Percentiles rank a stretch among this genome's conserved stretches.
Conservation (phyloP, 371 early-diverging fungal genomes). For the Rhizopus sp. region DNA sequence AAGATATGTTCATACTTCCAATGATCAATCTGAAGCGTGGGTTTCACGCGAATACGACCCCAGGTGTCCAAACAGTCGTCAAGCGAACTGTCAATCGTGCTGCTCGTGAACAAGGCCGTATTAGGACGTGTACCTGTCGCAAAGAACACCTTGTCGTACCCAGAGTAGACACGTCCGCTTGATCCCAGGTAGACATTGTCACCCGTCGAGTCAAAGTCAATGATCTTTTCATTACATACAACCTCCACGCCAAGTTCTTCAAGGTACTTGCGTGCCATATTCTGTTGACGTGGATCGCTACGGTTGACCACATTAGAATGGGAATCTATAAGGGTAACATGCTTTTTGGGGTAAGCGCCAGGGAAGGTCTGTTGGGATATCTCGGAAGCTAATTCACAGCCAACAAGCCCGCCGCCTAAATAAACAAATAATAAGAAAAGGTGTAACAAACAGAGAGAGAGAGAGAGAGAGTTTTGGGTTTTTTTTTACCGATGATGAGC, state of each 20-base stretch:
- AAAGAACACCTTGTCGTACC: slow-evolving; percentile 40
- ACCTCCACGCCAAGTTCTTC: slow-evolving; percentile 58
- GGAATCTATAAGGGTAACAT: slow-evolving; percentile 56
- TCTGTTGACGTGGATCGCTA: slow-evolving; percentile 35
- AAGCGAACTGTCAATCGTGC: slow-evolving; percentile 17
- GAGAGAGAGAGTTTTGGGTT: too few relatives aligned
- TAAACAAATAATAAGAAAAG: not conserved
- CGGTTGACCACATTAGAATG: slow-evolving; percentile 37
- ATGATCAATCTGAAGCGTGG: slow-evolving; percentile 62
- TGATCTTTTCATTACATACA: slow-evolving; percentile 57
- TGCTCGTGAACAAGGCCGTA: slow-evolving; percentile 21
- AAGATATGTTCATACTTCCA: slow-evolving; percentile 58
- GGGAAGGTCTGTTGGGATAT: slow-evolving; percentile 47
- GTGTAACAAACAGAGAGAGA: not conserved
- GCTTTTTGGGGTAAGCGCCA: slow-evolving; percentile 37
- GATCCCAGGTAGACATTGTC: slow-evolving; percentile 30
- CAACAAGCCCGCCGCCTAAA: slow-evolving; percentile 63
- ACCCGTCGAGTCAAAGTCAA: slow-evolving; percentile 41
- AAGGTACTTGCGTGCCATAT: slow-evolving; percentile 49
- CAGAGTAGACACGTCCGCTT: slow-evolving; percentile 30
- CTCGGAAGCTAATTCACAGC: slow-evolving; percentile 65
- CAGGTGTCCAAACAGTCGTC: slow-evolving; percentile 29
- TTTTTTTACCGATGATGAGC: slow-evolving; percentile 48
- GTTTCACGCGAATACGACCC: slow-evolving; percentile 51
- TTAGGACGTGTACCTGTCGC: slow-evolving; percentile 45